Percentiles rank a stretch among this genome's conserved stretches.
These are phyloP conservation scores for Talaromyces liani DNA, from an alignment of 495 filamentous ascomycete genomes.

Conservation along the genomic window DNA sequence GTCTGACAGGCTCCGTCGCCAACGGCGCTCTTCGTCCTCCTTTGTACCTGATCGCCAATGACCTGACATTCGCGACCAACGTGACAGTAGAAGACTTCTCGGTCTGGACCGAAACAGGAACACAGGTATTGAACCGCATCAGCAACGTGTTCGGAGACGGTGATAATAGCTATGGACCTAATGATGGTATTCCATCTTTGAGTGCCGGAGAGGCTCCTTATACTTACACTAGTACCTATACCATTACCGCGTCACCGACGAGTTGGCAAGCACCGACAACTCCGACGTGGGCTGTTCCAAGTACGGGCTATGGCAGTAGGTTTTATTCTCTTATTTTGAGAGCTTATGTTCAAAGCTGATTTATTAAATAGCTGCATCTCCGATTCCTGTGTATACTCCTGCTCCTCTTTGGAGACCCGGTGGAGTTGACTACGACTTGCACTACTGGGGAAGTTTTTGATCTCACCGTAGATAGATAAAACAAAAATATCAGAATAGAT, in stretches of 20 bases:
- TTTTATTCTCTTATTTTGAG: neutral
- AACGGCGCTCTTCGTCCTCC: constrained; percentile 38
- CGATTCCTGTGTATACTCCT: constrained; percentile 21
- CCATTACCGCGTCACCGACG: constrained; percentile 21
- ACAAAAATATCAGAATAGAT: neutral
- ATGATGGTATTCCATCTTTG: constrained; percentile 18
- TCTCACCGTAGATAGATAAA: neutral
- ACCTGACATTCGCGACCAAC: constrained; percentile 26
- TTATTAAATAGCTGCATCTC: constrained; percentile 14
- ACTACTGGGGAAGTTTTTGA: constrained; percentile 22
- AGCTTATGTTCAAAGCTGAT: neutral
- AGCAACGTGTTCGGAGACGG: constrained; percentile 39
- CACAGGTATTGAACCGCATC: constrained; percentile 30
- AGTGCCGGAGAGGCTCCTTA: constrained; percentile 10
- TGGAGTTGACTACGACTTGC: constrained; percentile 21
- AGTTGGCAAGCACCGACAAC: constrained; percentile 16
- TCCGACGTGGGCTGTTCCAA: constrained; percentile 21
- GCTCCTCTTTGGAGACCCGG: constrained; percentile 19
- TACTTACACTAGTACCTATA: constrained; percentile 20
- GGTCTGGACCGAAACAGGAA: constrained; percentile 45
- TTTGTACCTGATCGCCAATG: constrained; percentile 34
- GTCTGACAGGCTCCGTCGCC: constrained; percentile 29
- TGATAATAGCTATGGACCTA: constrained; percentile 21
- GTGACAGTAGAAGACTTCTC: constrained; percentile 38
- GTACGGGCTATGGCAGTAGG: constrained; percentile 25